phyloP scores from a whole-genome alignment of 176 grass and related monocot genomes.

The Bolboschoenus planiculmis region DNA sequence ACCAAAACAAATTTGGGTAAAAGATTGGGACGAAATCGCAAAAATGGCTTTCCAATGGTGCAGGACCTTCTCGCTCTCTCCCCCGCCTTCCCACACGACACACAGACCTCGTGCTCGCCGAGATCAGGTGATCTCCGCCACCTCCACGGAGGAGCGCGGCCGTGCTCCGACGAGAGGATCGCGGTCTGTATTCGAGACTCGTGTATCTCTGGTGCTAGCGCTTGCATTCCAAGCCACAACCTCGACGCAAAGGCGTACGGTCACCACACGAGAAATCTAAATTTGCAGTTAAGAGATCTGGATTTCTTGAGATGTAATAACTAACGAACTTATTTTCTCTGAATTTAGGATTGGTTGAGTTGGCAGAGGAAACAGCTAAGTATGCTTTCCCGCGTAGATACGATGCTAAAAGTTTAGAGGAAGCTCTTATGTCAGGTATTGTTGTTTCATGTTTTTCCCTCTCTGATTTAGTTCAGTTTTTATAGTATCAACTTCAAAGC shows the following conservation, averaged over 20 bases:
- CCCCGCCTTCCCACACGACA: slow-evolving; percentile 13
- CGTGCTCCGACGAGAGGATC: neutral
- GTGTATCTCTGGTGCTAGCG: slow-evolving; percentile 59
- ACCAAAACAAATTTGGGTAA: neutral
- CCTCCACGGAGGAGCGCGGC: slow-evolving; percentile 1
- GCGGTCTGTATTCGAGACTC: slow-evolving; percentile 42
- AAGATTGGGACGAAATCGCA: neutral
- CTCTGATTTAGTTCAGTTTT: neutral
- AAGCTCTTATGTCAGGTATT: slow-evolving; percentile 83
- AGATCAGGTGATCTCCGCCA: slow-evolving; percentile 19
- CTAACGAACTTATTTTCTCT: neutral
- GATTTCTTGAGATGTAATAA: neutral
- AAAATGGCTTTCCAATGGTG: slow-evolving; percentile 44
- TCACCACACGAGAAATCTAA: slow-evolving; percentile 4
- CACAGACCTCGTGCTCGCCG: slow-evolving; percentile 8
- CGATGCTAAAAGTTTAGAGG: slow-evolving; percentile 62
- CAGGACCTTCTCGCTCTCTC: slow-evolving; percentile 19
- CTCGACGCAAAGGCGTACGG: slow-evolving; percentile 44
- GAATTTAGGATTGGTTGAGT: slow-evolving; percentile 37
- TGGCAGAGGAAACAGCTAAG: slow-evolving; percentile 53
- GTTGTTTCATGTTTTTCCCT: neutral
- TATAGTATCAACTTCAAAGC: neutral
- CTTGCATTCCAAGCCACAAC: slow-evolving; percentile 57
- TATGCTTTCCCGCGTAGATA: slow-evolving; percentile 61
- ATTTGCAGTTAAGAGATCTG: neutral